phyloP scores from a whole-genome alignment of 2,329 filamentous ascomycete species.

The Botrytis cinerea region DNA sequence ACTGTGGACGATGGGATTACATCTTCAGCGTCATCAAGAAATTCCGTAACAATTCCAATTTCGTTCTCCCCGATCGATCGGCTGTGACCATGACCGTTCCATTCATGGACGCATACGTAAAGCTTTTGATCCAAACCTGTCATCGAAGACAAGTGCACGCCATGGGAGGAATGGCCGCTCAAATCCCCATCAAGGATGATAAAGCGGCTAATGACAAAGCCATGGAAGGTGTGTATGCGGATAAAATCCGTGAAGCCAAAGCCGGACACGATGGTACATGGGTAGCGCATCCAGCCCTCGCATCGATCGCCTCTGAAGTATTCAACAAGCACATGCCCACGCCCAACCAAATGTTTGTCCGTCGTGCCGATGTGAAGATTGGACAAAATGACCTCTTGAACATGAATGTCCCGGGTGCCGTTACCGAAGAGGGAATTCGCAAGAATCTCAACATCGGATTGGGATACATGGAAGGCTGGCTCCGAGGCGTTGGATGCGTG shows the following conservation, averaged over 20 bases:
- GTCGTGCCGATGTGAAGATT: constrained; percentile 85
- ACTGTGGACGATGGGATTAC: constrained; percentile 99
- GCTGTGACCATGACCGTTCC: constrained; percentile 96
- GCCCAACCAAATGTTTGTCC: constrained; percentile 91
- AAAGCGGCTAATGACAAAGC: constrained; percentile 86
- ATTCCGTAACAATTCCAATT: constrained; percentile 92
- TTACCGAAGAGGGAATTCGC: constrained; percentile 92
- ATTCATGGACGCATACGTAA: constrained; percentile 98
- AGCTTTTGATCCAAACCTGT: constrained; percentile 97
- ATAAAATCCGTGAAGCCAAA: constrained; percentile 94
- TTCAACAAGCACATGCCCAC: constrained; percentile 99
- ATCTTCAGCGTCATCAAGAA: constrained; percentile 99
- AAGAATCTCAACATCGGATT: constrained; percentile 98
- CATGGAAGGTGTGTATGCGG: constrained; percentile 88
- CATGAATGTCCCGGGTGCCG: constrained; percentile 91
- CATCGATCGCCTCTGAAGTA: constrained; percentile 81
- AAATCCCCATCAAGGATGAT: constrained; percentile 98
- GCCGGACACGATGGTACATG: constrained; percentile 95
- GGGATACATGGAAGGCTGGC: constrained; percentile 98
- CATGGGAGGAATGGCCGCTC: constrained; percentile 98
- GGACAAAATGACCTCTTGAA: constrained; percentile 89
- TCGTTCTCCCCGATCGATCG: constrained; percentile 88
- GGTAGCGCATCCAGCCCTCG: constrained; percentile 95
- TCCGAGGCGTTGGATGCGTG: constrained; percentile 90
- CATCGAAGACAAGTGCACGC: constrained; percentile 96